Evolutionary conservation across 768 basidiomycete species (phyloP).

Genomic region (Pleurotus tuber-regium): DNA sequence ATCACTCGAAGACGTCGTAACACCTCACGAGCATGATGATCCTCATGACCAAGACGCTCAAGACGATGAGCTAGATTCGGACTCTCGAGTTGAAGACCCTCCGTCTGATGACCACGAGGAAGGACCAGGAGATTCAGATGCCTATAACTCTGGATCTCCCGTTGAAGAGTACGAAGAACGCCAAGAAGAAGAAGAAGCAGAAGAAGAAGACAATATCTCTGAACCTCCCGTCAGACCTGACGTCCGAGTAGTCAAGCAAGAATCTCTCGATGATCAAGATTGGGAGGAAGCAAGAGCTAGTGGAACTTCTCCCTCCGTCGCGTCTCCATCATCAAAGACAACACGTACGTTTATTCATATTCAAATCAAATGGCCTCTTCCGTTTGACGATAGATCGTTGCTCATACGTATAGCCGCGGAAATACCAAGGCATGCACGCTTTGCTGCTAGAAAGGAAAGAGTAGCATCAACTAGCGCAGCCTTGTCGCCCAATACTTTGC

Average conservation of each 20-base stretch:
- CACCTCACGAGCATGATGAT: background rate
- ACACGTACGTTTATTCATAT: no score
- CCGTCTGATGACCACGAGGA: background rate
- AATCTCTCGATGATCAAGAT: constrained; percentile 4
- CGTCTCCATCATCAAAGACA: no score
- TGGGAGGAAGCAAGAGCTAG: constrained; percentile 3
- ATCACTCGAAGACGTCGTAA: no score
- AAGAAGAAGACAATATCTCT: background rate
- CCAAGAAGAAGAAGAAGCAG: background rate
- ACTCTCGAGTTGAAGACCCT: background rate
- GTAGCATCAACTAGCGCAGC: no score
- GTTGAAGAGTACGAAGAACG: background rate
- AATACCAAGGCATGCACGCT: no score
- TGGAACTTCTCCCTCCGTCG: background rate
- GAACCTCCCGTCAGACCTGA: background rate
- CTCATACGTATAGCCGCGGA: no score
- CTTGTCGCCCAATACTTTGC: background rate
- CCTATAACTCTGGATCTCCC: background rate
- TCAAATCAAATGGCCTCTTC: no score
- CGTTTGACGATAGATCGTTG: no score
- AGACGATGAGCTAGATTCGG: constrained; percentile 2
- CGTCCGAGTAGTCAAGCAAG: background rate
- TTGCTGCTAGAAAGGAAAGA: no score
- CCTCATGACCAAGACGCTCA: background rate
- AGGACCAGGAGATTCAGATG: background rate